Evolutionary conservation across 2,329 filamentous ascomycete species (phyloP).

Genomic region (Aspergillus floridensis): DNA sequence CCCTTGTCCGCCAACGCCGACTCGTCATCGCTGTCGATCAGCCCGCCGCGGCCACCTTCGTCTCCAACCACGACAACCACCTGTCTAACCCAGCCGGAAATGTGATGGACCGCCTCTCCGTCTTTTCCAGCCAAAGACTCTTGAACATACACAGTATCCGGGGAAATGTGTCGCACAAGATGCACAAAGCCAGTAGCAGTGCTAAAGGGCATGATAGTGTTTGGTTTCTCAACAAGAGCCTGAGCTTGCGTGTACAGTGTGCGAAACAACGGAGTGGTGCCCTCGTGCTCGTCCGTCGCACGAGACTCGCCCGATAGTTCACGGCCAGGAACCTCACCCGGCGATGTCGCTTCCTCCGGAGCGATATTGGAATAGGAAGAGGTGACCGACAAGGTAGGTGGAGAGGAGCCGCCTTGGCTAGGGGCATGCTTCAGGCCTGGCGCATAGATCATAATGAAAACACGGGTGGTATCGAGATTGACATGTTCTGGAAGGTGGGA

Average conservation of each 20-base stretch:
- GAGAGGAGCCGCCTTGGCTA: conserved; percentile 42
- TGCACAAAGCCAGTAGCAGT: conserved; percentile 79
- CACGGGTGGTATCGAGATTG: conserved; percentile 68
- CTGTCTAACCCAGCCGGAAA: conserved; percentile 62
- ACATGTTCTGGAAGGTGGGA: conserved; percentile 80
- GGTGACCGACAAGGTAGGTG: conserved; percentile 62
- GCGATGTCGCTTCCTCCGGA: conserved; percentile 59
- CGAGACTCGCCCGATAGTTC: conserved; percentile 44
- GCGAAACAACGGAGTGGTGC: conserved; percentile 65
- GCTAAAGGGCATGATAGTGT: conserved; percentile 85
- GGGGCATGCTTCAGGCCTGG: conserved; percentile 68
- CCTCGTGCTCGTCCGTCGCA: conserved; percentile 42
- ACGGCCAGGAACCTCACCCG: conserved; percentile 47
- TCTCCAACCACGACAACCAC: conserved; percentile 58
- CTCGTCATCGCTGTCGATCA: conserved; percentile 74
- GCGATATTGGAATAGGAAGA: conserved; percentile 89
- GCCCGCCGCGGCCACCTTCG: conserved; percentile 64
- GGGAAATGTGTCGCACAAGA: conserved; percentile 80
- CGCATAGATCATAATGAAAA: conserved; percentile 88
- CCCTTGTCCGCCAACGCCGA: conserved; percentile 37
- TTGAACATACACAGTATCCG: conserved; percentile 83
- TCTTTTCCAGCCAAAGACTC: conserved; percentile 75
- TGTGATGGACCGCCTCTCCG: conserved; percentile 69
- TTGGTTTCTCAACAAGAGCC: conserved; percentile 75
- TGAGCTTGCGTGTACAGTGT: conserved; percentile 78